Evolutionary conservation across 2,329 filamentous ascomycete species (phyloP).

Genomic region (Rhexocercosporidium sp.): DNA sequence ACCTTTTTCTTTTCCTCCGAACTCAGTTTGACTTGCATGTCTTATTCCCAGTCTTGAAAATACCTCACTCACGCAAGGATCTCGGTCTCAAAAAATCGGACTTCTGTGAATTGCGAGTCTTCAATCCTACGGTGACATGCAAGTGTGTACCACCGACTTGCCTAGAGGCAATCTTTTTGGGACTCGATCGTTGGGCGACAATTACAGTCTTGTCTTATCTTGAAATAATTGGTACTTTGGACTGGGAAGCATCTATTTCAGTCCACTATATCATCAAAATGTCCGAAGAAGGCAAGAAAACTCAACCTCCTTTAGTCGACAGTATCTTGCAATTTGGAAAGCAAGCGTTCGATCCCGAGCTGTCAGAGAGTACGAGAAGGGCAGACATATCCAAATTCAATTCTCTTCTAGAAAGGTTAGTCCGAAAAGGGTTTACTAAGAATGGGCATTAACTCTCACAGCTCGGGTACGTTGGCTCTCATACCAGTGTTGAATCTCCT

Average conservation of each 20-base stretch:
- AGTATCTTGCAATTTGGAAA: slow-evolving; percentile 38
- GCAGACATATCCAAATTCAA: slow-evolving; percentile 31
- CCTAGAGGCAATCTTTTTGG: neutral
- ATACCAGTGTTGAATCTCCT: slow-evolving; percentile 66
- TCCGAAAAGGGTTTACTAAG: neutral
- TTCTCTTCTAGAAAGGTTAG: slow-evolving; percentile 34
- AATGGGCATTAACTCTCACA: slow-evolving; percentile 27
- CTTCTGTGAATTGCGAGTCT: neutral
- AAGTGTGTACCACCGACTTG: neutral
- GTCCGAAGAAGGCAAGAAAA: slow-evolving; percentile 15
- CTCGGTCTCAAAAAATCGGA: neutral
- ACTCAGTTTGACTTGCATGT: neutral
- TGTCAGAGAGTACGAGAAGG: slow-evolving; percentile 27
- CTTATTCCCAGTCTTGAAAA: neutral
- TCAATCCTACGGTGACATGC: neutral
- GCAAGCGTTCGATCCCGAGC: slow-evolving; percentile 38
- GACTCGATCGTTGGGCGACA: neutral
- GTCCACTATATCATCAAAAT: neutral
- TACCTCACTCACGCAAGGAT: neutral
- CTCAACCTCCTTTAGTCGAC: slow-evolving; percentile 37
- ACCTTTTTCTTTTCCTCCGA: neutral
- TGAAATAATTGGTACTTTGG: no score
- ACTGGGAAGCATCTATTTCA: neutral
- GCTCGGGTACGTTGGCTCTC: slow-evolving; percentile 57
- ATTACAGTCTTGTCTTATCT: neutral